Evolutionary conservation across 306 rosid species (phyloP).

Genomic region (Cucurbita maxima): DNA sequence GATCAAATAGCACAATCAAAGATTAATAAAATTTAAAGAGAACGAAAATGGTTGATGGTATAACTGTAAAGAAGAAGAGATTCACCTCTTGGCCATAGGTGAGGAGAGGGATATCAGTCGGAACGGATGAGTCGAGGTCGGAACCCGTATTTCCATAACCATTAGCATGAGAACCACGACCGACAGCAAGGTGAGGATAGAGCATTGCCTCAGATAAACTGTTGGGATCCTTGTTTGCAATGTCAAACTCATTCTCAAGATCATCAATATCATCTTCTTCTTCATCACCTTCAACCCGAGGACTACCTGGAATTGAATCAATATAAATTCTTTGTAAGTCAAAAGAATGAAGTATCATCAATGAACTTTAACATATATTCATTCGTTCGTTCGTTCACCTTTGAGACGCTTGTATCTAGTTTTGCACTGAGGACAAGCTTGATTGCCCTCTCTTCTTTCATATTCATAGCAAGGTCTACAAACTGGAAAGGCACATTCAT

Average conservation of each 20-base stretch:
- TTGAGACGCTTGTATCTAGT: slow-evolving; percentile 76
- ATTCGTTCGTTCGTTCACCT: slow-evolving; percentile 18
- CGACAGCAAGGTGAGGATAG: slow-evolving; percentile 43
- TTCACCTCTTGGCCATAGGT: slow-evolving; percentile 64
- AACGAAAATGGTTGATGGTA: slow-evolving; percentile 1
- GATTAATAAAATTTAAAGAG: background rate
- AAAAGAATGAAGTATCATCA: background rate
- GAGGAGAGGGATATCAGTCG: slow-evolving; percentile 52
- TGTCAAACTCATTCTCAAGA: slow-evolving; percentile 71
- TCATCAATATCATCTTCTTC: slow-evolving; percentile 81
- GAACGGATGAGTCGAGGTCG: slow-evolving; percentile 47
- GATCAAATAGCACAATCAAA: slow-evolving; percentile 13
- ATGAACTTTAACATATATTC: no score
- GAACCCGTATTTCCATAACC: slow-evolving; percentile 32
- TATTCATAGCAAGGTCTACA: slow-evolving; percentile 87
- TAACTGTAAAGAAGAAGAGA: slow-evolving; percentile 1
- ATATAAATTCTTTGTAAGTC: background rate
- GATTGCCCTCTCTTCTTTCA: slow-evolving; percentile 90
- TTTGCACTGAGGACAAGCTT: slow-evolving; percentile 85
- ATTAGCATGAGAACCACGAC: slow-evolving; percentile 33
- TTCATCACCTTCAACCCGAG: slow-evolving; percentile 82
- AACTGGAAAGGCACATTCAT: slow-evolving; percentile 91
- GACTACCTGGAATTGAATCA: slow-evolving; percentile 35
- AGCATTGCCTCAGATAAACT: slow-evolving; percentile 42
- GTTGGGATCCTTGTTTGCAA: slow-evolving; percentile 46